phyloP scores from a whole-genome alignment of 768 basidiomycete species.

The Kwoniella sp. region DNA sequence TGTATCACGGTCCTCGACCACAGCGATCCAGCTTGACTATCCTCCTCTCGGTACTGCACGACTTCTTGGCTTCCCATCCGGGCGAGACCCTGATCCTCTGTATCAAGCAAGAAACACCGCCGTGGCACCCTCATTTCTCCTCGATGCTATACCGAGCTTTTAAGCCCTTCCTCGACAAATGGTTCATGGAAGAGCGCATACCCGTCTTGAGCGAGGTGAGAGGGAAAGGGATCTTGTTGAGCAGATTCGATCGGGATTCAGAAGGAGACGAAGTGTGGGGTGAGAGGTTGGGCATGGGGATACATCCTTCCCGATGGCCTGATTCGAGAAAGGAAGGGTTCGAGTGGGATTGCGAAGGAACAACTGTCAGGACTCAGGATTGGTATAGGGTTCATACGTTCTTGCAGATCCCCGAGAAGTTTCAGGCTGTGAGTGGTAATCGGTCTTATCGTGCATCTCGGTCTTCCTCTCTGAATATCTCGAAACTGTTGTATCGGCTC shows the following conservation, averaged over 20 bases:
- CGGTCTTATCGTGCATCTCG: too few species aligned
- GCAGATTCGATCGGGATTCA: constrained; percentile 73
- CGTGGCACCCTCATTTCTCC: constrained; percentile 63
- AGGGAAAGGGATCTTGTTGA: constrained; percentile 81
- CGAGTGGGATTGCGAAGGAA: constrained; percentile 63
- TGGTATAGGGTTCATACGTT: constrained; percentile 85
- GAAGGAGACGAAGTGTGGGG: constrained; percentile 15
- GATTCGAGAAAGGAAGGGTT: constrained; percentile 75
- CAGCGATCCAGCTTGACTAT: constrained; percentile 69
- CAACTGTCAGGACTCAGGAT: constrained; percentile 75
- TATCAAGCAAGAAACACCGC: constrained; percentile 82
- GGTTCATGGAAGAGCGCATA: constrained; percentile 80
- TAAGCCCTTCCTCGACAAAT: constrained; percentile 58
- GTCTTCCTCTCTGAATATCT: too few species aligned
- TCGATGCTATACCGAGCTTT: constrained; percentile 69
- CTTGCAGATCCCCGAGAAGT: constrained; percentile 81
- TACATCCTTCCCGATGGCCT: constrained; percentile 86
- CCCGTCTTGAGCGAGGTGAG: constrained; percentile 81
- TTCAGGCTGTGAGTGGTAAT: constrained; percentile 57
- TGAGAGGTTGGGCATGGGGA: constrained; percentile 62
- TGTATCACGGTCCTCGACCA: constrained; percentile 79
- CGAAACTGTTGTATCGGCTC: neutral
- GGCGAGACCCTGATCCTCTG: constrained; percentile 81
- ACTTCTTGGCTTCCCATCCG: constrained; percentile 67
- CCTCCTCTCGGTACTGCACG: constrained; percentile 66